These are phyloP conservation scores for Solanum medicagineum DNA, from an alignment of 257 asterid genomes.

Conservation along the genomic window DNA sequence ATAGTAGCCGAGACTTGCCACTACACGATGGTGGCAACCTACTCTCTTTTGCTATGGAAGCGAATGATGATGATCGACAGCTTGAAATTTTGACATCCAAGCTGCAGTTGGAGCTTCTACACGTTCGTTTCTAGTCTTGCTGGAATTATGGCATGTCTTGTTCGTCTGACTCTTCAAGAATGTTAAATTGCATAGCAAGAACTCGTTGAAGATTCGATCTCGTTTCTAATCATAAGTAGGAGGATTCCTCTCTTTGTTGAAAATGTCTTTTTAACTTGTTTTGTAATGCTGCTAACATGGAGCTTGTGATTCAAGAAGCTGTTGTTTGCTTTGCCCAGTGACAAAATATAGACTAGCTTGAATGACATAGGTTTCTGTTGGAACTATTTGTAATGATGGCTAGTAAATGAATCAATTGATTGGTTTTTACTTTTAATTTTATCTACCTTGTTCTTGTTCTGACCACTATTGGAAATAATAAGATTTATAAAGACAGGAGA, in stretches of 20 bases:
- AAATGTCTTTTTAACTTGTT: not conserved
- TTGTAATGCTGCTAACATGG: not conserved
- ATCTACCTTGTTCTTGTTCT: too few species aligned
- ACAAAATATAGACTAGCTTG: not conserved
- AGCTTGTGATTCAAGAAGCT: not conserved
- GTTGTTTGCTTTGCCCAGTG: not conserved
- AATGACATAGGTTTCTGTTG: not conserved
- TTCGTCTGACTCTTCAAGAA: not conserved
- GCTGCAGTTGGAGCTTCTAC: not conserved
- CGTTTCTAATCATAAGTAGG: not conserved
- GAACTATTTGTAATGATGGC: not conserved
- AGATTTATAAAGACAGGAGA: too few species aligned
- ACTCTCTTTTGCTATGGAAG: not conserved
- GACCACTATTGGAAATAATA: too few species aligned
- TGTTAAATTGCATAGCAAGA: not conserved
- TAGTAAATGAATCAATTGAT: not conserved
- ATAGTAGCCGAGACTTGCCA: not conserved
- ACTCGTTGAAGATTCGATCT: not conserved
- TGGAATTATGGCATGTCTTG: not conserved
- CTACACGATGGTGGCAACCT: not conserved
- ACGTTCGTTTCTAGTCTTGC: not conserved
- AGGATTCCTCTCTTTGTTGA: not conserved
- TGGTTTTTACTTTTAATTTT: not conserved
- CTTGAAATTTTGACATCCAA: not conserved
- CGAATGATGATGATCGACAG: not conserved